Base-by-base conservation (phyloP, 1,284 basidiomycete genomes). In the Ganoderma lucidum region DNA sequence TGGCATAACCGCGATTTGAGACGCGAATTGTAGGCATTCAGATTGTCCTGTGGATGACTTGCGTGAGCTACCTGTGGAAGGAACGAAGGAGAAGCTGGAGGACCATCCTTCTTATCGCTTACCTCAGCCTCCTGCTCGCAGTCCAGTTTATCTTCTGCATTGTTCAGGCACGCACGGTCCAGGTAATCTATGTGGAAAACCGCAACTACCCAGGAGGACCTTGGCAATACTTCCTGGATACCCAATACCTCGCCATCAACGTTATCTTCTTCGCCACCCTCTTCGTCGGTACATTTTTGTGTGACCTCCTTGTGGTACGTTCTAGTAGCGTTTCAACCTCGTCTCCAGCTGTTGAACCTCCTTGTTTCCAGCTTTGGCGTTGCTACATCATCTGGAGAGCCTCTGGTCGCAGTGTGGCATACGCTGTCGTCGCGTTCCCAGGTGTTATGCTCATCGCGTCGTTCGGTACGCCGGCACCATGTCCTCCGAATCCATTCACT, bases 381-480 rank as follows among this genome's bases (percentile, higher is more conserved):
- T 84, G 83, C 72, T 85, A 81, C 81, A 80, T 84, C 42, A 85
- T 86, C 39, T 86, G 83, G 83, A 74, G 76, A 6, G 80, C 80
- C 8, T 80, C 80, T 6, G 81, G 82, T 6, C 75, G 71, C 2
- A 32, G 62, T 1, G 66, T 75, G 5, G 83, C 83, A 2, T 81
- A 77, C 67, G 64, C 78, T 8, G 82, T 81, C 12, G 79, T 77
- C 28, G 69, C 77, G 2, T 78, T 85, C 60, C 78, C 75, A 9
- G 48, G 44, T 35, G 58, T 75, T 48, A 71, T 72, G 66, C 66
- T 84, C 10, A 44, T 83, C 14, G 81, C 76, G 0, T 84, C 83
- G 30, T 84, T 84, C 64, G 79, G 83, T 83, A 68, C 64, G 79
- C 53, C 14, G 6, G 6, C 1, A 53, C n/a, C 10, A 28, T 23